Evolutionary conservation across 2,329 filamentous ascomycete species (phyloP), one percentile per base, ranked within the genome.

Genomic region (Elsinoe perseae): DNA sequence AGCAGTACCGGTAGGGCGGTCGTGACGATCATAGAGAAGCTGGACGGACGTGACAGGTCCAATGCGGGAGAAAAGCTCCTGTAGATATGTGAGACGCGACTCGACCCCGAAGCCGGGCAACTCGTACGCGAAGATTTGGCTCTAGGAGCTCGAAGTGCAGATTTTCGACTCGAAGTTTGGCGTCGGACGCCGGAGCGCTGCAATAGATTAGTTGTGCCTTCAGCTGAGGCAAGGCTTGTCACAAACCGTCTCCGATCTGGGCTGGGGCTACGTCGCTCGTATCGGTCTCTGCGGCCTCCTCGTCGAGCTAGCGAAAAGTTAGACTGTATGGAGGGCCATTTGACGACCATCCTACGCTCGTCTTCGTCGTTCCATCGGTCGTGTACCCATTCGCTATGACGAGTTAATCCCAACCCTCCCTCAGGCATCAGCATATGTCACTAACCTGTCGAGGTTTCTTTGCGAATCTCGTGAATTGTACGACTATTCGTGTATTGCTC

Each of bases 81-180:
- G 61, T 12, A 10, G 20, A 1, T 9, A 16, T 46, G 40, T 59
- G 21, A 59, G 38, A 12, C 36, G 8, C 12, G 6, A 1, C 18
- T 34, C 25, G 8, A n/a, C 30, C 2, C 2, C 4, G 4, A 30
- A 2, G 20, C 2, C 30, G 2, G 10, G 14, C 8, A 42, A 44
- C 53, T 10, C 73, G 54, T 76, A 95, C 89, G 65, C 87, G 80
- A 55, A 95, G 78, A 67, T 95, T 91, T 34, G 85, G 84, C 70
- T 92, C 83, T 10, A 86, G 91, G 60, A 96, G 79, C 59, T 96
- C 91, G 70, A 95, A 96, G 70, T 96, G 91, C 57, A 96, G 75
- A 68, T 95, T 95, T 60, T 95, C 89, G 59, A 95, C 85, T 62
- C 85, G 85, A 62, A 96, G 72, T 72, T 89, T 92, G 44, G 84